Evolutionary conservation across 2,329 filamentous ascomycete genomes (phyloP).

Genomic region (Pseudogymnoascus sp.): DNA sequence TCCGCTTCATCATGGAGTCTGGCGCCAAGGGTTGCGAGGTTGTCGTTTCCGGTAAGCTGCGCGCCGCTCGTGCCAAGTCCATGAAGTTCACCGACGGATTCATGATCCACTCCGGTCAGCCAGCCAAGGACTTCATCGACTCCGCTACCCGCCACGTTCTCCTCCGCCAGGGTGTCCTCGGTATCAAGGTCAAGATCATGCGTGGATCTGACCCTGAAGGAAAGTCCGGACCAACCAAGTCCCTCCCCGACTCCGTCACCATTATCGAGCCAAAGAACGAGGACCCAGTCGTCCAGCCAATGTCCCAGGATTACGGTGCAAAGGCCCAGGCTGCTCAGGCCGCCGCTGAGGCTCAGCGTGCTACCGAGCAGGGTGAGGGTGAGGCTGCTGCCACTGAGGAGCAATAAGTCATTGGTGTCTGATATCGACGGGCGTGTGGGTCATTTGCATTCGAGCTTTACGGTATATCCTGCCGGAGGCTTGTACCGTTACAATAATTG

Average conservation of each 20-base stretch:
- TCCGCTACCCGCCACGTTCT: constrained; percentile 97
- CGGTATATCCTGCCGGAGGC: constrained; percentile 20
- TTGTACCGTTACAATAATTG: constrained; percentile 24
- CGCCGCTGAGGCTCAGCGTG: constrained; percentile 51
- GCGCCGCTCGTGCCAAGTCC: constrained; percentile 97
- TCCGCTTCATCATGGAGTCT: constrained; percentile 99
- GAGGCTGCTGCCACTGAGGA: constrained; percentile 37
- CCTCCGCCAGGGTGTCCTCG: constrained; percentile 97
- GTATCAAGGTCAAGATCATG: constrained; percentile 99
- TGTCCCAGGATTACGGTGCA: constrained; percentile 97
- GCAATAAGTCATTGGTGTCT: constrained; percentile 23
- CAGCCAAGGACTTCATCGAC: constrained; percentile 99
- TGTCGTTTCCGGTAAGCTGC: constrained; percentile 97
- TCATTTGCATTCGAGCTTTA: constrained; percentile 25
- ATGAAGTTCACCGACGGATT: constrained; percentile 99
- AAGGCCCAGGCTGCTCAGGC: constrained; percentile 69
- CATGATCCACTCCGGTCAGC: constrained; percentile 99
- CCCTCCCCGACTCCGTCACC: constrained; percentile 95
- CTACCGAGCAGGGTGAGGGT: constrained; percentile 42
- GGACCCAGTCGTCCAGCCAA: constrained; percentile 85
- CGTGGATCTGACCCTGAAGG: constrained; percentile 98
- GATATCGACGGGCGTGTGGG: constrained; percentile 25
- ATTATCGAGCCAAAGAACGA: constrained; percentile 99
- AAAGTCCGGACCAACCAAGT: constrained; percentile 96
- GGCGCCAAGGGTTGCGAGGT: constrained; percentile 99